These are phyloP conservation scores for Casuarina equisetifolia DNA, from an alignment of 306 rosid genomes.

Conservation along the genomic window DNA sequence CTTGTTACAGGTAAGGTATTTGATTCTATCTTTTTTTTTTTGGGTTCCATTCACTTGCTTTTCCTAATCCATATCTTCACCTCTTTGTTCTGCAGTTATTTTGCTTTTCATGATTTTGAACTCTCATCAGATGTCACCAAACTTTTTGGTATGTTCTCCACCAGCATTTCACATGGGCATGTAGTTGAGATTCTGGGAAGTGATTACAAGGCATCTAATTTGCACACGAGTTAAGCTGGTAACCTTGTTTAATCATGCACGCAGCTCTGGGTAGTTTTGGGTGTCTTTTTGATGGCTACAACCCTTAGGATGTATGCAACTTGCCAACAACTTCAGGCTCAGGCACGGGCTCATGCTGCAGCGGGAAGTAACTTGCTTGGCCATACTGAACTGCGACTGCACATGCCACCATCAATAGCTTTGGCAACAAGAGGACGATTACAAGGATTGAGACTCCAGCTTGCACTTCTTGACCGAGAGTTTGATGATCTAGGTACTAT, in stretches of 20 bases:
- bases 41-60: slow-evolving; percentile 1
- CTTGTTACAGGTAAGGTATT: slow-evolving; percentile 77
- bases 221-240: slow-evolving; percentile 4
- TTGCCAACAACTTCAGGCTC: slow-evolving; percentile 94
- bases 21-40: background rate
- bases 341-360: slow-evolving; percentile 87
- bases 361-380: slow-evolving; percentile 87
- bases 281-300: slow-evolving; percentile 97
- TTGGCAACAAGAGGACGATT: slow-evolving; percentile 84
- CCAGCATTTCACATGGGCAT: background rate
- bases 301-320: slow-evolving; percentile 94
- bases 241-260: background rate
- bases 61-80: slow-evolving; percentile 14
- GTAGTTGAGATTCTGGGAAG: slow-evolving; percentile 5
- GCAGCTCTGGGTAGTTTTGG: slow-evolving; percentile 93
- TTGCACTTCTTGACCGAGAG: slow-evolving; percentile 96
- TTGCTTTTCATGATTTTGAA: slow-evolving; percentile 84
- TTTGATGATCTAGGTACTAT: slow-evolving; percentile 83
- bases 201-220: background rate
- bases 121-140: slow-evolving; percentile 93
- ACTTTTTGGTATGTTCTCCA: slow-evolving; percentile 65
- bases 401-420: slow-evolving; percentile 88
- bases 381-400: slow-evolving; percentile 79
- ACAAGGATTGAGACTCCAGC: slow-evolving; percentile 97
- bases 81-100: slow-evolving; percentile 57